Conservation (phyloP, 2,329 filamentous ascomycete genomes). For the Aspergillus candidus region DNA sequence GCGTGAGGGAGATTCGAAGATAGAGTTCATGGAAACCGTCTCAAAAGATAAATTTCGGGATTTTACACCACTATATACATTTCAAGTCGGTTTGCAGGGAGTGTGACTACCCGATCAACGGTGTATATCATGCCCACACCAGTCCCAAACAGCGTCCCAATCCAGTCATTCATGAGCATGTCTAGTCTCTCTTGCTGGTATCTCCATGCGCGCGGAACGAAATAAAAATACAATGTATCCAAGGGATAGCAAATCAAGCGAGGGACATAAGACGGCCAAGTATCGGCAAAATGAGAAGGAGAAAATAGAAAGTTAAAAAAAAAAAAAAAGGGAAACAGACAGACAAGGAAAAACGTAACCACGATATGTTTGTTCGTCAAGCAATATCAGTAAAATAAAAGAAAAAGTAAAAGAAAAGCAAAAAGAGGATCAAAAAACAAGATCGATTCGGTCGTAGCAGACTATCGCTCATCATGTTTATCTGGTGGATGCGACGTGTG, state of each 20-base stretch:
- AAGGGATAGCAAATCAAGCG: constrained; percentile 4
- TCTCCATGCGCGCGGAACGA: constrained; percentile 11
- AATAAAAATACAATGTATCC: constrained; percentile 22
- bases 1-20: no score
- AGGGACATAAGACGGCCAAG: constrained; percentile 1
- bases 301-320: constrained; percentile 10
- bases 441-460: constrained; percentile 9
- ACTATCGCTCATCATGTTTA: constrained; percentile 29
- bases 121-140: constrained; percentile 4
- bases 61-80: constrained; percentile 21
- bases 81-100: constrained; percentile 5
- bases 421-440: constrained; percentile 11
- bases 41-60: constrained; percentile 16
- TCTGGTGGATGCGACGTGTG: constrained; percentile 23
- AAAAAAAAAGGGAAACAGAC: not conserved
- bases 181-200: constrained; percentile 11
- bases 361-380: constrained; percentile 22
- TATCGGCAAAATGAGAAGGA: constrained; percentile 6
- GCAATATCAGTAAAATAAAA: constrained; percentile 9
- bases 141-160: constrained; percentile 10
- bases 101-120: constrained; percentile 5
- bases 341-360: constrained; percentile 14
- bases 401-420: constrained; percentile 9
- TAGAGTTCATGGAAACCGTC: no score
- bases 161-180: constrained; percentile 13